phyloP scores from a whole-genome alignment of 352 stramenopile genomes.

The Blastocystis sp. region DNA sequence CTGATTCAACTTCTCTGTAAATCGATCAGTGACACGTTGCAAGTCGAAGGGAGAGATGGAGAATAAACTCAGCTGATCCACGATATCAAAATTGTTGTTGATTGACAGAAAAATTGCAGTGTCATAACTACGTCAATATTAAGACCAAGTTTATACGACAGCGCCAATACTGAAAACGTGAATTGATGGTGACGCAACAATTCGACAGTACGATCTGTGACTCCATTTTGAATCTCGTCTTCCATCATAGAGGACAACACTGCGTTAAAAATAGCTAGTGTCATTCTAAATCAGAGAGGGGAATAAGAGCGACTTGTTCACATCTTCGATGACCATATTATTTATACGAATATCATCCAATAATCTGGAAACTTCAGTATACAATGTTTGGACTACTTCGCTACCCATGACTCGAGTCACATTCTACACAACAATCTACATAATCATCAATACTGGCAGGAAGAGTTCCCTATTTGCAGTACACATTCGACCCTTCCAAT shows the following conservation, averaged over 20 bases:
- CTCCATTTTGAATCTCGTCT: background rate
- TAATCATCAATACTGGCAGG: background rate
- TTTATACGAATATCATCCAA: slow-evolving; percentile 34
- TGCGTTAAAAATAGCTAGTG: slow-evolving; percentile 16
- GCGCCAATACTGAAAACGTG: slow-evolving; percentile 2
- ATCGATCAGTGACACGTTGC: background rate
- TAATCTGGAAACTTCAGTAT: background rate
- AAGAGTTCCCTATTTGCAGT: background rate
- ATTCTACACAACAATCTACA: background rate
- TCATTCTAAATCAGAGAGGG: slow-evolving; percentile 4
- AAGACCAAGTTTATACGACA: background rate
- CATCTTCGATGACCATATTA: slow-evolving; percentile 10
- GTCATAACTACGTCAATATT: background rate
- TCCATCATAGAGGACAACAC: slow-evolving; percentile 36
- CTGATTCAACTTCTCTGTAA: slow-evolving; percentile 32
- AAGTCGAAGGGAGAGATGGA: background rate
- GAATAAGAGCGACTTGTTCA: background rate
- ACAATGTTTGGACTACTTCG: background rate
- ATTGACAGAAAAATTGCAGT: slow-evolving; percentile 15
- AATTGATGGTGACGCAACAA: background rate
- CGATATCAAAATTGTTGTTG: slow-evolving; percentile 49
- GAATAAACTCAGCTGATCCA: background rate
- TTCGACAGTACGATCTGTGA: background rate
- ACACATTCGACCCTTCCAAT: slow-evolving; percentile 16
- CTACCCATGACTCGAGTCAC: background rate